Percentiles rank a stretch among this genome's conserved stretches.
phyloP scores from a whole-genome alignment of 441 rosid species.

The Adansonia madagascariensis region DNA sequence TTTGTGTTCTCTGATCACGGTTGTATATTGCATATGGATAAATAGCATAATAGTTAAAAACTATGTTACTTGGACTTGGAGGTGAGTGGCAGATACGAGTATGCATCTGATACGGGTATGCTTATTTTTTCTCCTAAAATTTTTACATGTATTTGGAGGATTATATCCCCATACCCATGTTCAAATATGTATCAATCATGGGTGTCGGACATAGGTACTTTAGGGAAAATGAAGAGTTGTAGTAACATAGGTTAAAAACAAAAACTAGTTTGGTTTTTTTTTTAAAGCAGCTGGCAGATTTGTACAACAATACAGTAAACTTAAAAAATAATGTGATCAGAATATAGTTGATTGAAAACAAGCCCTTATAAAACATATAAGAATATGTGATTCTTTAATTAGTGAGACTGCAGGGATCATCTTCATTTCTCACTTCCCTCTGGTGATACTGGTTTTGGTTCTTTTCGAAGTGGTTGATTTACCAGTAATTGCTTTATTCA shows the following conservation, averaged over 20 bases:
- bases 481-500: conserved; percentile 81
- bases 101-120: no score
- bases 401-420: background rate
- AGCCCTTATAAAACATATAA: background rate
- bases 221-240: no score
- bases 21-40: background rate
- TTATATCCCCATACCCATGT: no score
- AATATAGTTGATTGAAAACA: background rate
- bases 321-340: background rate
- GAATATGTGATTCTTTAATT: background rate
- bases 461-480: conserved; percentile 62
- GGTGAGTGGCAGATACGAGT: no score
- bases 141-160: no score
- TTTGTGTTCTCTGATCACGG: background rate
- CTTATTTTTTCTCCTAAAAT: no score
- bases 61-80: no score
- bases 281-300: background rate
- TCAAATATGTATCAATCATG: no score
- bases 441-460: conserved; percentile 52
- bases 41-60: background rate
- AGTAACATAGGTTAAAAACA: background rate
- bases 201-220: no score
- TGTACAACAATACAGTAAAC: conserved; percentile 3
- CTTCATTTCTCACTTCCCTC: conserved; percentile 31
- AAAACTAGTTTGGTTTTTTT: background rate